phyloP scores from a whole-genome alignment of 495 filamentous ascomycete genomes.

The Pyronema omphalodes region DNA sequence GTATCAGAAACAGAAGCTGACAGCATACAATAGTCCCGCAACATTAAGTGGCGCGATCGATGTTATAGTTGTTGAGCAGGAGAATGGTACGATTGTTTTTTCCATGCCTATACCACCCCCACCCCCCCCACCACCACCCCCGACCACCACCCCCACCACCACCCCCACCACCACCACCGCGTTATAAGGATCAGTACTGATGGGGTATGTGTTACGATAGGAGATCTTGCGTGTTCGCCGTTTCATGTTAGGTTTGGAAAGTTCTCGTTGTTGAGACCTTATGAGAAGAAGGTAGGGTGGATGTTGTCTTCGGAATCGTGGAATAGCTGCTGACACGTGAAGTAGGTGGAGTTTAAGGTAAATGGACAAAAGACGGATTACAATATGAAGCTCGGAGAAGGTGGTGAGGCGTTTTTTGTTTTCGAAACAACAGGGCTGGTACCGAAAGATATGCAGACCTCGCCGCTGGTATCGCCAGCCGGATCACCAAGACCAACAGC shows the following conservation, averaged over 20 bases:
- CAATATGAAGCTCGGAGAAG: conserved; percentile 96
- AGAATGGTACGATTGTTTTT: conserved; percentile 48
- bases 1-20: too few relatives aligned
- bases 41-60: conserved; percentile 96
- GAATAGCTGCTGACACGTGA: too few relatives aligned
- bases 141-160: too few relatives aligned
- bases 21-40: conserved; percentile 38
- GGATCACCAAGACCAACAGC: conserved; percentile 53
- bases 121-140: background rate
- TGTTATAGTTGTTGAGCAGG: conserved; percentile 94
- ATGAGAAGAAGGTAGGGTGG: conserved; percentile 69
- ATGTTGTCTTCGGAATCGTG: background rate
- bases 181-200: too few relatives aligned
- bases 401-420: conserved; percentile 94
- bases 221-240: conserved; percentile 59
- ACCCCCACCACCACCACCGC: too few relatives aligned
- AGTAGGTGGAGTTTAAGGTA: conserved; percentile 80
- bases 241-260: conserved; percentile 99
- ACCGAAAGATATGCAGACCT: conserved; percentile 79
- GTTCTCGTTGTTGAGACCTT: conserved; percentile 86
- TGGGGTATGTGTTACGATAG: conserved; percentile 2
- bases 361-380: conserved; percentile 82
- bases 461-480: conserved; percentile 73
- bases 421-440: conserved; percentile 86
- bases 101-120: background rate